Base-by-base conservation (phyloP, 1,284 basidiomycete species). In the Porogramme epimiltina region DNA sequence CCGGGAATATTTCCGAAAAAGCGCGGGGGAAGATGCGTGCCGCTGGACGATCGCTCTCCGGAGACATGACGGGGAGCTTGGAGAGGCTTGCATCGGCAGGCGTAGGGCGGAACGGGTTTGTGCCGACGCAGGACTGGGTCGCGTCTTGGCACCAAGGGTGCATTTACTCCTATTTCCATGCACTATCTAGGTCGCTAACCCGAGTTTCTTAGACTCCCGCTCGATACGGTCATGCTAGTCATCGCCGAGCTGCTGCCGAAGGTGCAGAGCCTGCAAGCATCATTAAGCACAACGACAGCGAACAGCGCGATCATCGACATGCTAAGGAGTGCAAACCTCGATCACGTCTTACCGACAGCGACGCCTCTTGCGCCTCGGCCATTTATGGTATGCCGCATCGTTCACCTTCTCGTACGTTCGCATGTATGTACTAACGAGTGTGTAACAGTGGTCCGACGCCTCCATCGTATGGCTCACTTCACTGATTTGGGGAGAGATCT, bases 71-170 rank as follows among this genome's bases (percentile, higher is more conserved):
- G 59, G 67, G 73, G 34, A 82, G 82, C 55, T 70, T 87, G 42
- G 86, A 91, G 59, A 77, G 80, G 44, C 70, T 85, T 24, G 83
- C 86, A 15, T 76, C 81, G 24, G 76, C 77, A 8, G 85, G 84
- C 6, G 80, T 93, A 19, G 92, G 92, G 19, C 78, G 89, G 55
- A 94, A 92, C 66, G 92, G 93, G 1, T 98, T 96, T 69, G 78
- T 94, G 3, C 93, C 95, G 6, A 95, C 93, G 2, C 91, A 96
- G 66, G 92, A 93, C 81, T 98, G 95, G 93, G 93, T 92, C 4
- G 82, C 87, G 33, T 92, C 90, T 1, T 93, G 91, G 91, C 87
- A 92, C 56, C 86, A 90, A 77, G 91, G 91, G 90, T 89, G 60
- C 63, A 79, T 54, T 46, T 8, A 31, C 34, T n/a, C 31, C 3